Conservation (phyloP, 78 protist species). For the Dictyostelium intermedium region DNA sequence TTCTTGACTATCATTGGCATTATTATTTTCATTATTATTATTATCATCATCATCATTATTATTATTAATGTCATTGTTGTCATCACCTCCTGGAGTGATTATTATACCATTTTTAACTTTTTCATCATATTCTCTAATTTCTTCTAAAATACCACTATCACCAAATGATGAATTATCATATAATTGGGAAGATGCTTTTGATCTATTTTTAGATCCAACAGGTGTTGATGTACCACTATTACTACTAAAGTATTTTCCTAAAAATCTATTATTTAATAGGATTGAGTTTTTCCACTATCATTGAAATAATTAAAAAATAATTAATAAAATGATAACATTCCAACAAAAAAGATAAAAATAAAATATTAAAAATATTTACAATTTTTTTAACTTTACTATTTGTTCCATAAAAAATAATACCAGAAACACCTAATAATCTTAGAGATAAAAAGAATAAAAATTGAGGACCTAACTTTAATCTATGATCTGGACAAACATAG, state of each 20-base stretch:
- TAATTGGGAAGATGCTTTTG: not conserved
- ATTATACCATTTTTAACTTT: not conserved
- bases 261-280: not conserved
- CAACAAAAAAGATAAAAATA: no score
- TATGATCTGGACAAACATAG: not conserved
- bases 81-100: not conserved
- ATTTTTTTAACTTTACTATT: slow-evolving; percentile 10
- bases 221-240: not conserved
- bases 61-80: not conserved
- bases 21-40: no score
- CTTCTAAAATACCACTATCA: not conserved
- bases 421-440: slow-evolving; percentile 25
- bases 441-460: slow-evolving; percentile 8
- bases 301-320: no score
- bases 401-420: slow-evolving; percentile 7
- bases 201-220: not conserved
- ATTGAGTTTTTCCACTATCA: not conserved
- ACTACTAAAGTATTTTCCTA: not conserved
- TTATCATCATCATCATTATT: no score
- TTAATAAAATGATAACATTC: no score
- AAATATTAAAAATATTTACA: not conserved
- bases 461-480: not conserved
- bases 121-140: not conserved
- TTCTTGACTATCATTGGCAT: no score
- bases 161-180: not conserved